phyloP scores from a whole-genome alignment of 2,329 filamentous ascomycete species.

The Parascedosporium putredinis region DNA sequence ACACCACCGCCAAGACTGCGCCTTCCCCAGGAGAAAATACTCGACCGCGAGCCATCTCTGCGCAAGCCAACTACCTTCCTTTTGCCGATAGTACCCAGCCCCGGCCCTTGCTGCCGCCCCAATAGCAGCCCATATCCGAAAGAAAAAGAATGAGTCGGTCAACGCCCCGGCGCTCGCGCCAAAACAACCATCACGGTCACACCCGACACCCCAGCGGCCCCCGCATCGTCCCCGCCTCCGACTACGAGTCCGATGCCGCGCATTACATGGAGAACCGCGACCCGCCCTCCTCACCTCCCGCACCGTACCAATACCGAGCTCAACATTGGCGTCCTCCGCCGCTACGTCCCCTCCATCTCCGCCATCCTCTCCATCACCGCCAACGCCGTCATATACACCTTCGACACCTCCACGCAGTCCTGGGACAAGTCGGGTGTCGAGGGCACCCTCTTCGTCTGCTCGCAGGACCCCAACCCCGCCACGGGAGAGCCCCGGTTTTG shows the following conservation, averaged over 20 bases:
- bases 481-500: slow-evolving; percentile 32
- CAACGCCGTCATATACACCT: slow-evolving; percentile 79
- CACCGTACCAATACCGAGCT: slow-evolving; percentile 73
- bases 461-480: slow-evolving; percentile 36
- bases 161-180: slow-evolving; percentile 24
- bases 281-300: slow-evolving; percentile 31
- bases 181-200: slow-evolving; percentile 6
- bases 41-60: background rate
- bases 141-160: slow-evolving; percentile 37
- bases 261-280: slow-evolving; percentile 33
- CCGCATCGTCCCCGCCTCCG: slow-evolving; percentile 31
- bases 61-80: too few species aligned
- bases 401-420: slow-evolving; percentile 48
- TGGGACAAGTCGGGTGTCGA: slow-evolving; percentile 86
- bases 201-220: slow-evolving; percentile 29
- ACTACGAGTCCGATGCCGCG: slow-evolving; percentile 58
- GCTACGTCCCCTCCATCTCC: slow-evolving; percentile 66
- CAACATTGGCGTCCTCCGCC: slow-evolving; percentile 74
- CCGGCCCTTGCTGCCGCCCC: too few species aligned
- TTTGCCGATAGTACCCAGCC: too few species aligned
- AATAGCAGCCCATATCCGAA: background rate
- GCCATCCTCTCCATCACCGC: slow-evolving; percentile 70
- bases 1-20: background rate
- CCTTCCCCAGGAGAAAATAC: background rate
- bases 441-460: slow-evolving; percentile 81